Percentiles rank a stretch among this genome's conserved stretches.
Conservation (phyloP, 2,329 filamentous ascomycete genomes). For the Xylaria sp. region DNA sequence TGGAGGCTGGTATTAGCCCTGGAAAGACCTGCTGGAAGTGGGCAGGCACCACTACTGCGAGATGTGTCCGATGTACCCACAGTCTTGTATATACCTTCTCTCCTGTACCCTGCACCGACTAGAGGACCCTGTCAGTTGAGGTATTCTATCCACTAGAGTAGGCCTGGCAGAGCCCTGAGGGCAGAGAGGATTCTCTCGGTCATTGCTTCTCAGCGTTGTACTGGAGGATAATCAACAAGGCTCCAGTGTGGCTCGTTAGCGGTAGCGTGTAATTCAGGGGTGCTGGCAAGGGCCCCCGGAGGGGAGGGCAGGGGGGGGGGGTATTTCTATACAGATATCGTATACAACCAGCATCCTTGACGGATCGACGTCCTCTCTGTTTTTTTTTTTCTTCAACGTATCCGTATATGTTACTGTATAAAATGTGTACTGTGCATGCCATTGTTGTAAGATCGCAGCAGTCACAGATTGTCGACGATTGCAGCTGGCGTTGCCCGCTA, state of each 20-base stretch:
- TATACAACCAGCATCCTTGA: constrained; percentile 30
- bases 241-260: constrained; percentile 45
- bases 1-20: background rate
- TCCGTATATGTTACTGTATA: constrained; percentile 13
- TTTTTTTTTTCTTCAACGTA: constrained; percentile 5
- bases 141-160: constrained; percentile 23
- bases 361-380: constrained; percentile 26
- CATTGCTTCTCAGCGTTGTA: constrained; percentile 40
- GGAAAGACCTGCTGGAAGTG: background rate
- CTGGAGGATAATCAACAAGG: constrained; percentile 41
- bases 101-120: constrained; percentile 9
- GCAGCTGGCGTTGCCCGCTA: background rate
- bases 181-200: constrained; percentile 29
- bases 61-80: constrained; percentile 19
- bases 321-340: constrained; percentile 39
- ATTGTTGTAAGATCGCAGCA: background rate
- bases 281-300: constrained; percentile 21
- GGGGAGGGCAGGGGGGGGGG: constrained; percentile 24
- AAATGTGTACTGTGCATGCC: constrained; percentile 21
- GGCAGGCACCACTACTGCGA: background rate
- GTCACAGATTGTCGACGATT: constrained; percentile 4
- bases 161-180: constrained; percentile 17
- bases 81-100: background rate
- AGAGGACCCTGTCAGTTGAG: constrained; percentile 27
- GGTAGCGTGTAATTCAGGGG: constrained; percentile 44